Evolutionary conservation across 139 green algal species (phyloP), one percentile per base, ranked within the genome.

Genomic region (Chlamydomonas incerta): DNA sequence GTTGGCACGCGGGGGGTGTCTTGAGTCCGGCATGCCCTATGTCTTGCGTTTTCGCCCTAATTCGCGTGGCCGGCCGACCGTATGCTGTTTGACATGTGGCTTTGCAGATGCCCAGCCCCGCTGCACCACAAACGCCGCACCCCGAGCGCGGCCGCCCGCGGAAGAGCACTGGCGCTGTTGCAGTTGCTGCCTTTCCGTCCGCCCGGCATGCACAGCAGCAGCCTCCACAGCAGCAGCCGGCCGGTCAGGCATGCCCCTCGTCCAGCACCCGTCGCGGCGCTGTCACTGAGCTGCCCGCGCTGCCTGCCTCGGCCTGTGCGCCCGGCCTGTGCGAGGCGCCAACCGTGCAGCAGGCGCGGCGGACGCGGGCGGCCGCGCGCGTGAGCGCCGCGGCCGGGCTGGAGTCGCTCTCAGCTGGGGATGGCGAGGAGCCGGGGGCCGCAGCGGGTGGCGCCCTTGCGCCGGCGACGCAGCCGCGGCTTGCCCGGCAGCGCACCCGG

Each of bases 191-290:
- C 26, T 41, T 41, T 24, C 9, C 31, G 31, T 21, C 55, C 14
- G 50, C 55, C 11, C n/a, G 50, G 18, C 71, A 77, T 6, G 72
- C 47, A 3, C 47, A 58, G 8, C 24, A 21, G 46, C 71, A 18
- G 23, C 71, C 47, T 8, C 41, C 8, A 8, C 41, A 50, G 6
- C 41, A 50, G 41, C 41, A 50, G 41, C 41, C 41, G 41, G 41
- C 41, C 41, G 55, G 18, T 23, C 52, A 68, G 23, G 74, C 10
- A 23, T 82, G 74, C 55, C 57, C 74, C 74, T 82, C 74, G 33
- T 71, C 74, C 57, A 57, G 37, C 55, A 63, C 13, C 13, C 57
- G 74, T 29, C 46, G 46, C 14, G 73, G 55, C 21, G 74, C 74
- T 28, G 60, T 21, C 60, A 83, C 60, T 28, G 60, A 83, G 63